These are phyloP conservation scores for Aplosporella prunicola DNA, from an alignment of 2,329 filamentous ascomycete genomes.

Conservation along the genomic window DNA sequence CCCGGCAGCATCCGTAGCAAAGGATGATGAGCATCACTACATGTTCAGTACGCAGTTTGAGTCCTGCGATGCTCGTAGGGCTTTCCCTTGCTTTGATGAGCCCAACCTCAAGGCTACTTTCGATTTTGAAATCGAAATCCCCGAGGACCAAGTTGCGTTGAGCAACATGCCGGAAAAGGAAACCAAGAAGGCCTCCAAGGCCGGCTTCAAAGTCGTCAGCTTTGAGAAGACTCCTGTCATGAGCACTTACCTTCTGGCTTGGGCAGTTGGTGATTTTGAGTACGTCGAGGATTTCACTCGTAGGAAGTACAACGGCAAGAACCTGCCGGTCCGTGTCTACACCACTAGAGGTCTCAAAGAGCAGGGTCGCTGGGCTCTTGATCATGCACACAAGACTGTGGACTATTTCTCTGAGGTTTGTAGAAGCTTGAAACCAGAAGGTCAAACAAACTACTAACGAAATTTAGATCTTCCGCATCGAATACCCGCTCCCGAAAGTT, in stretches of 20 bases:
- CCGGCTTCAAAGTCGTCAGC: slow-evolving; percentile 53
- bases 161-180: slow-evolving; percentile 93
- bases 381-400: slow-evolving; percentile 86
- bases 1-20: slow-evolving; percentile 67
- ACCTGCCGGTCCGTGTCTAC: slow-evolving; percentile 87
- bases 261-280: slow-evolving; percentile 95
- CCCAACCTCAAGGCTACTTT: slow-evolving; percentile 89
- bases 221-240: slow-evolving; percentile 83
- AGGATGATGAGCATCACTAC: slow-evolving; percentile 54
- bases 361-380: slow-evolving; percentile 78
- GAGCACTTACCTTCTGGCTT: slow-evolving; percentile 82
- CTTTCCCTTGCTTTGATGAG: slow-evolving; percentile 96
- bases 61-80: slow-evolving; percentile 84
- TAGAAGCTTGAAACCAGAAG: no score
- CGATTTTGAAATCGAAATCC: slow-evolving; percentile 86
- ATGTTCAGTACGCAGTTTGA: slow-evolving; percentile 95
- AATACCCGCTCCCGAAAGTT: slow-evolving; percentile 87
- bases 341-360: slow-evolving; percentile 90
- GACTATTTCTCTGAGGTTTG: slow-evolving; percentile 82
- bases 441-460: no score
- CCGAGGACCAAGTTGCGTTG: slow-evolving; percentile 75
- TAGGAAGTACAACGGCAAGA: slow-evolving; percentile 83
- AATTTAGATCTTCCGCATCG: slow-evolving; percentile 76
- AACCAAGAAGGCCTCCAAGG: slow-evolving; percentile 51
- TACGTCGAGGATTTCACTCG: slow-evolving; percentile 88